These are phyloP conservation scores for Epicoccum sorghinum DNA, from an alignment of 2,329 filamentous ascomycete genomes.

Conservation along the genomic window DNA sequence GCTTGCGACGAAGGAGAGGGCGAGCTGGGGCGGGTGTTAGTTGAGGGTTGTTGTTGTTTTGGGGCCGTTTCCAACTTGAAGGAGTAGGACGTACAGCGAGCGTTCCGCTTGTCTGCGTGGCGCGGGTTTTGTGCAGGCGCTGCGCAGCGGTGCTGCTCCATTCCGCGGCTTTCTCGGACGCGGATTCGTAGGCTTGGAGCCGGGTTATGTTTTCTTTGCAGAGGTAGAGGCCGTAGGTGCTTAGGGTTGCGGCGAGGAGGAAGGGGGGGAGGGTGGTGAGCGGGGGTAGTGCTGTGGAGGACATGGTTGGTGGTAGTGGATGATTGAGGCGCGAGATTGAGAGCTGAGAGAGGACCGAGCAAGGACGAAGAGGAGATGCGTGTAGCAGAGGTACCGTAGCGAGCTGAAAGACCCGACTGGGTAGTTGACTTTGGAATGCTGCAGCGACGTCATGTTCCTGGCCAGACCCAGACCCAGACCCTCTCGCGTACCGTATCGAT, in stretches of 20 bases:
- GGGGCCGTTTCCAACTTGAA: too few relatives aligned
- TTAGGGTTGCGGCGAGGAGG: constrained; percentile 27
- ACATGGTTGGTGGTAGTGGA: background rate
- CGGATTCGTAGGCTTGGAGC: constrained; percentile 44
- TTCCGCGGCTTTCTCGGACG: constrained; percentile 45
- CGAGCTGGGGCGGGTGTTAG: constrained; percentile 15
- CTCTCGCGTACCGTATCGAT: background rate
- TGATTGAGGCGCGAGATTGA: background rate
- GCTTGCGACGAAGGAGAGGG: constrained; percentile 32
- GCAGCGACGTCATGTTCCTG: constrained; percentile 1
- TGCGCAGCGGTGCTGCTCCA: constrained; percentile 43
- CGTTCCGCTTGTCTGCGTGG: constrained; percentile 43
- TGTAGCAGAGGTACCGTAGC: too few relatives aligned
- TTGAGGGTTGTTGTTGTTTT: too few relatives aligned
- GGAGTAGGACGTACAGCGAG: constrained; percentile 31
- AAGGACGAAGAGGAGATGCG: too few relatives aligned
- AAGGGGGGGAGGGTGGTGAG: constrained; percentile 23
- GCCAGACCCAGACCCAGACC: background rate
- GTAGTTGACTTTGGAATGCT: too few relatives aligned
- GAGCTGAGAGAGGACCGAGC: background rate
- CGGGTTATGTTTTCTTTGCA: constrained; percentile 46
- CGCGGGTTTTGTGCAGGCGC: constrained; percentile 42
- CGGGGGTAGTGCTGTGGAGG: background rate
- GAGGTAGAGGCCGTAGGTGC: constrained; percentile 40
- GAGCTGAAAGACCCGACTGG: too few relatives aligned